Evolutionary conservation across 2,329 filamentous ascomycete species (phyloP).

Genomic region (Hirsutella thompsonii): DNA sequence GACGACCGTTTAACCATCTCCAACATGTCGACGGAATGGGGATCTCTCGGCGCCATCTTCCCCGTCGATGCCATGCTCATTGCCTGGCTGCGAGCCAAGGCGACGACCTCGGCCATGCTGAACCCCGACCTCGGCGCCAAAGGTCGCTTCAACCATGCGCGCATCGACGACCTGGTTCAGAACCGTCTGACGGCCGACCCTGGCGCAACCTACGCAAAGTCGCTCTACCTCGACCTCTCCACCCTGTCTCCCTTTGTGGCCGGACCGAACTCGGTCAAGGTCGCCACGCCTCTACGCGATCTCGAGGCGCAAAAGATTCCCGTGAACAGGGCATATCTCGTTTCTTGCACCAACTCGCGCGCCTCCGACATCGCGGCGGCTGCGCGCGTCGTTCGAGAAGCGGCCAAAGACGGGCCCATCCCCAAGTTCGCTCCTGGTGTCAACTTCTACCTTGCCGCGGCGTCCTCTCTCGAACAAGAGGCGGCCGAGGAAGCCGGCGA

Average conservation of each 20-base stretch:
- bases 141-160: slow-evolving; percentile 56
- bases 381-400: slow-evolving; percentile 71
- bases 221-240: slow-evolving; percentile 68
- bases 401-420: slow-evolving; percentile 47
- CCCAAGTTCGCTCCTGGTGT: slow-evolving; percentile 65
- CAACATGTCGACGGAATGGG: slow-evolving; percentile 80
- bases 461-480: slow-evolving; percentile 63
- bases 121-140: slow-evolving; percentile 26
- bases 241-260: slow-evolving; percentile 75
- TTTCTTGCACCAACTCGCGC: slow-evolving; percentile 81
- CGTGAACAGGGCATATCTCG: slow-evolving; percentile 73
- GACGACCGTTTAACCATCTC: slow-evolving; percentile 62
- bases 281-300: slow-evolving; percentile 64
- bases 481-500: slow-evolving; percentile 66
- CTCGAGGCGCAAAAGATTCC: slow-evolving; percentile 63
- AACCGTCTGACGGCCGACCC: slow-evolving; percentile 59
- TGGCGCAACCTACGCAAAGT: slow-evolving; percentile 71
- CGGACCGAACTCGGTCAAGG: slow-evolving; percentile 84
- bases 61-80: slow-evolving; percentile 64
- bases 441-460: slow-evolving; percentile 78
- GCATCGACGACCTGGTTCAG: slow-evolving; percentile 58
- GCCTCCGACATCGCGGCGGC: slow-evolving; percentile 72
- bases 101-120: slow-evolving; percentile 55
- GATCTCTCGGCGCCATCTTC: slow-evolving; percentile 51
- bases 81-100: slow-evolving; percentile 65